Percentiles rank a stretch among this genome's conserved stretches.
Evolutionary conservation across 139 green algal genomes (phyloP).

Genomic region (Auxenochlorella protothecoides): DNA sequence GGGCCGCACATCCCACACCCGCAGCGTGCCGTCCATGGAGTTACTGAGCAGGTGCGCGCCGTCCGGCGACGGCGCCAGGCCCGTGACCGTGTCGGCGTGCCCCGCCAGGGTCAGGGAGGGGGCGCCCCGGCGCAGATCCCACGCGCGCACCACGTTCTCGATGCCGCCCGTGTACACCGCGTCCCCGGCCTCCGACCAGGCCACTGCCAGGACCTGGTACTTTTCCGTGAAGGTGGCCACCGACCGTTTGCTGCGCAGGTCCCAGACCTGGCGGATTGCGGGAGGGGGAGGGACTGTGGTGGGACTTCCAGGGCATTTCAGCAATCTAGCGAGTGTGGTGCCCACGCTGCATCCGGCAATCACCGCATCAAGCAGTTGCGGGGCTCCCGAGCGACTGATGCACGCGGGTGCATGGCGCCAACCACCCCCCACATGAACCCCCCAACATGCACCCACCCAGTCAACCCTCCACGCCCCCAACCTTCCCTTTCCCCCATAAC

Average conservation of each 20-base stretch:
- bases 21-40: conserved; percentile 91
- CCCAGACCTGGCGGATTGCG: conserved; percentile 65
- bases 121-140: conserved; percentile 71
- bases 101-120: conserved; percentile 51
- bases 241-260: conserved; percentile 62
- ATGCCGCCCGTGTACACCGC: conserved; percentile 81
- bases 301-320: neutral
- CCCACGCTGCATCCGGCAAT: too few species aligned
- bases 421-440: too few species aligned
- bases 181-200: conserved; percentile 70
- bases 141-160: conserved; percentile 79
- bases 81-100: conserved; percentile 72
- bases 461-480: too few species aligned
- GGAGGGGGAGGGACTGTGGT: too few species aligned
- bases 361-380: too few species aligned
- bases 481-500: too few species aligned
- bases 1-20: conserved; percentile 73
- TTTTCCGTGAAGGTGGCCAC: conserved; percentile 63
- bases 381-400: too few species aligned
- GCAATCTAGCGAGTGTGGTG: neutral
- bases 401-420: too few species aligned
- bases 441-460: too few species aligned
- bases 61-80: conserved; percentile 68
- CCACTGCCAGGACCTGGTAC: conserved; percentile 69
- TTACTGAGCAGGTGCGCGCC: conserved; percentile 87